Evolutionary conservation across 1,139 yeast species (phyloP).

Genomic region (Kodamaea fungicola): DNA sequence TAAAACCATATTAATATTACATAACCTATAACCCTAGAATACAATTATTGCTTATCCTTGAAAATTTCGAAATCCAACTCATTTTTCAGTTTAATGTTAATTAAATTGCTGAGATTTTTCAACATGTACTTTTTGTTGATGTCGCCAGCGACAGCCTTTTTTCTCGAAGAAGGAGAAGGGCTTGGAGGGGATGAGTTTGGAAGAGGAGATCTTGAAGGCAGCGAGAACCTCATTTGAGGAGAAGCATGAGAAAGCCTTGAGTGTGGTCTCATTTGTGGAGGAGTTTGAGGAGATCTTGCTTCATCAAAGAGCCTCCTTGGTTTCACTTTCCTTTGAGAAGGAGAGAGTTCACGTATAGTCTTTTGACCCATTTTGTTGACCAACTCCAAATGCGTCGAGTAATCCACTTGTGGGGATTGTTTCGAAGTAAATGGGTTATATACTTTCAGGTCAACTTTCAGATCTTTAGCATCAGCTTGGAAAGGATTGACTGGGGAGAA

Average conservation of each 20-base stretch:
- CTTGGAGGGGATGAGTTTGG: slow-evolving; percentile 4
- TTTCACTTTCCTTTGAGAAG: slow-evolving; percentile 19
- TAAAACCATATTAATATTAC: not conserved
- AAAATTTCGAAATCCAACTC: slow-evolving; percentile 16
- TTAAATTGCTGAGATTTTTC: slow-evolving; percentile 10
- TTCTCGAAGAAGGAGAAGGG: slow-evolving; percentile 11
- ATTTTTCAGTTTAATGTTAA: slow-evolving; percentile 11
- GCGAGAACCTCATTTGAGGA: slow-evolving; percentile 3
- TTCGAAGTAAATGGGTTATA: slow-evolving; percentile 11
- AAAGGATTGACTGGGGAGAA: slow-evolving; percentile 14
- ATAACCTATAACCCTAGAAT: slow-evolving; percentile 1
- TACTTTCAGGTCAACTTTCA: slow-evolving; percentile 1
- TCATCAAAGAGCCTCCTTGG: slow-evolving; percentile 26
- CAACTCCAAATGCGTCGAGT: slow-evolving; percentile 24
- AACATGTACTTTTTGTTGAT: slow-evolving; percentile 16
- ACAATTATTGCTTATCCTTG: slow-evolving; percentile 9
- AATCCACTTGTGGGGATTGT: slow-evolving; percentile 16
- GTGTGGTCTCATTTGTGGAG: slow-evolving; percentile 1
- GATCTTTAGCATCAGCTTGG: not conserved
- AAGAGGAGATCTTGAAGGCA: not conserved
- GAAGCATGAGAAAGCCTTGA: not conserved
- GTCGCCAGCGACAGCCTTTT: slow-evolving; percentile 7
- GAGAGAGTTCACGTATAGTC: slow-evolving; percentile 17
- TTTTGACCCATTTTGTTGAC: slow-evolving; percentile 27
- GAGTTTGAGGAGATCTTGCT: slow-evolving; percentile 1